Evolutionary conservation across 176 grass and related monocot genomes (phyloP).

Genomic region (Alopecurus myosuroides): DNA sequence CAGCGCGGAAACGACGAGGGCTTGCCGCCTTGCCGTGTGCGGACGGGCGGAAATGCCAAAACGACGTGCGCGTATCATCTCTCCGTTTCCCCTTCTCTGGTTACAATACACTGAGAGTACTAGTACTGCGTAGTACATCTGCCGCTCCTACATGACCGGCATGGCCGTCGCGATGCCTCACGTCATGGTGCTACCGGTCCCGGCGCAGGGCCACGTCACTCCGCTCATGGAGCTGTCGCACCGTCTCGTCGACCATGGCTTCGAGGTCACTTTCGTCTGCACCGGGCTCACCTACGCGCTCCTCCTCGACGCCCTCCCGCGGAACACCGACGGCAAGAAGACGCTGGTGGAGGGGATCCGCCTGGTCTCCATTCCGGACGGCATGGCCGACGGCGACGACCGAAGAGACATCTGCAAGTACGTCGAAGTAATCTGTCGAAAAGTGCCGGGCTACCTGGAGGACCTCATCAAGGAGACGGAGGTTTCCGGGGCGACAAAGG

Average conservation of each 20-base stretch:
- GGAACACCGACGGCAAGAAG: background rate
- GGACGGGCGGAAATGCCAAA: background rate
- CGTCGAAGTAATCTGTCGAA: conserved; percentile 12
- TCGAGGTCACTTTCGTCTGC: no score
- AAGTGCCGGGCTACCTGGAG: conserved; percentile 23
- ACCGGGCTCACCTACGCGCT: no score
- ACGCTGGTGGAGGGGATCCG: conserved; percentile 35
- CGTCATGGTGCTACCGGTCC: no score
- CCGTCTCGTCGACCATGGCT: no score
- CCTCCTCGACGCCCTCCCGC: no score
- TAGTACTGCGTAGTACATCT: background rate
- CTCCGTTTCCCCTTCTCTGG: background rate
- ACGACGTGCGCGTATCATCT: background rate
- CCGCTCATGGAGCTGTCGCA: no score
- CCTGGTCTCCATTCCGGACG: conserved; percentile 54
- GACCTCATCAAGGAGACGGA: conserved; percentile 18
- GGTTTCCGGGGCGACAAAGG: background rate
- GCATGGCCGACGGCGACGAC: conserved; percentile 45
- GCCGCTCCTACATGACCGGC: background rate
- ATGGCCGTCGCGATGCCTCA: conserved; percentile 8
- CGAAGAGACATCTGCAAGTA: conserved; percentile 55
- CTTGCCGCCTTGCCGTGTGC: no score
- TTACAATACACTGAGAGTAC: background rate
- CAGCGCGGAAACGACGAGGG: background rate
- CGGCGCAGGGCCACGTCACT: no score